Evolutionary conservation across 768 basidiomycete genomes (phyloP).

Genomic region (Naganishia randhawae): DNA sequence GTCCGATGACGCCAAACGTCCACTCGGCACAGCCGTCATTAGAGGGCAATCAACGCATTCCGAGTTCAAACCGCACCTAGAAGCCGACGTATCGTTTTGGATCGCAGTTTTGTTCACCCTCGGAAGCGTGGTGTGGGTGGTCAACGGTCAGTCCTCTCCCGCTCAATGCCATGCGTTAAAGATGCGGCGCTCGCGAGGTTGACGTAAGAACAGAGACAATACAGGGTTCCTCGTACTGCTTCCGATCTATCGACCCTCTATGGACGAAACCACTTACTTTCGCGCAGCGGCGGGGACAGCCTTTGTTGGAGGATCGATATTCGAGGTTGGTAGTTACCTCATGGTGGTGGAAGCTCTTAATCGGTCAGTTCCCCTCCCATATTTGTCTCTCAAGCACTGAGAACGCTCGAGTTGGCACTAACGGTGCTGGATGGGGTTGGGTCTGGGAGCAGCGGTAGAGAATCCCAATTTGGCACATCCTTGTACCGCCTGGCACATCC

Average conservation of each 20-base stretch:
- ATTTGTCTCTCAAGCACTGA: no score
- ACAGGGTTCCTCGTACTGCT: slow-evolving; percentile 58
- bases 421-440: no score
- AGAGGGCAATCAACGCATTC: slow-evolving; percentile 30
- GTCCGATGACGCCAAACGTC: background rate
- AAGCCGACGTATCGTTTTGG: slow-evolving; percentile 44
- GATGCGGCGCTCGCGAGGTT: no score
- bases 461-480: slow-evolving; percentile 36
- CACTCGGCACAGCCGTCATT: background rate
- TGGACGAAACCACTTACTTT: slow-evolving; percentile 39
- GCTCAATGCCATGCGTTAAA: background rate
- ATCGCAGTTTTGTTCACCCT: slow-evolving; percentile 51
- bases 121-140: slow-evolving; percentile 58
- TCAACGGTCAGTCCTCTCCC: slow-evolving; percentile 52
- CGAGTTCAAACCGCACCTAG: slow-evolving; percentile 39
- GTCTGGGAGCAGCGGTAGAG: slow-evolving; percentile 30
- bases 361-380: slow-evolving; percentile 28
- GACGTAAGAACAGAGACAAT: no score
- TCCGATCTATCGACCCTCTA: slow-evolving; percentile 47
- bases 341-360: slow-evolving; percentile 58
- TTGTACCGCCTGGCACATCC: slow-evolving; percentile 25
- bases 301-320: slow-evolving; percentile 62
- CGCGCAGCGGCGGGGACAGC: slow-evolving; percentile 56
- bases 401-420: no score
- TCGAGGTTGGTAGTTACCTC: slow-evolving; percentile 59